Evolutionary conservation across 2,329 filamentous ascomycete genomes (phyloP).

Genomic region (Penicillium oxalicum): DNA sequence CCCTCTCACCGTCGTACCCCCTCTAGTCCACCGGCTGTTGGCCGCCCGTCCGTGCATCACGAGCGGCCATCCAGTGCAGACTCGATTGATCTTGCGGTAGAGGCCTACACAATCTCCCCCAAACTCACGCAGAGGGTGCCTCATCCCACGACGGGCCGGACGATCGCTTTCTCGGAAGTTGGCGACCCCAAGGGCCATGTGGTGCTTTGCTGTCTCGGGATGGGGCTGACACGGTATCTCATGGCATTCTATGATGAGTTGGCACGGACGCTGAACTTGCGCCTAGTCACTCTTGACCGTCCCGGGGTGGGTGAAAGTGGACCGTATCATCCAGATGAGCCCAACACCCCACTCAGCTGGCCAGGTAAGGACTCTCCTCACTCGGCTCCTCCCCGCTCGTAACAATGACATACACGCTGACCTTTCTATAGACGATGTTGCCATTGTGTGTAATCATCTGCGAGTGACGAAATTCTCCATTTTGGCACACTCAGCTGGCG

Average conservation of each 20-base stretch:
- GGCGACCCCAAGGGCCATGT: slow-evolving; percentile 86
- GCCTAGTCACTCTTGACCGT: slow-evolving; percentile 87
- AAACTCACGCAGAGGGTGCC: slow-evolving; percentile 81
- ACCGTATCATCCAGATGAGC: slow-evolving; percentile 65
- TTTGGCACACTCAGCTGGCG: slow-evolving; percentile 89
- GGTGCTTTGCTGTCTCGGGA: slow-evolving; percentile 94
- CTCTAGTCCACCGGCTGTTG: slow-evolving; percentile 34
- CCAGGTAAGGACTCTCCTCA: slow-evolving; percentile 59
- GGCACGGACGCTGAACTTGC: slow-evolving; percentile 76
- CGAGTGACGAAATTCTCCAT: slow-evolving; percentile 96
- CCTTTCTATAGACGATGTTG: slow-evolving; percentile 61
- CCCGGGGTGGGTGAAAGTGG: slow-evolving; percentile 93
- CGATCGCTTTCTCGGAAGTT: slow-evolving; percentile 94
- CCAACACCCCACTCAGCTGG: slow-evolving; percentile 85
- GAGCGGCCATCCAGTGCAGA: slow-evolving; percentile 74
- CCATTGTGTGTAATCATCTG: slow-evolving; percentile 84
- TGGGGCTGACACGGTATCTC: slow-evolving; percentile 93
- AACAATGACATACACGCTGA: neutral
- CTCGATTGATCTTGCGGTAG: slow-evolving; percentile 82
- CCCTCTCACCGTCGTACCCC: slow-evolving; percentile 35
- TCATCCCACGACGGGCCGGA: slow-evolving; percentile 77
- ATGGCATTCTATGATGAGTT: slow-evolving; percentile 97
- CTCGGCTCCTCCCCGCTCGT: neutral
- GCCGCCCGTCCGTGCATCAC: slow-evolving; percentile 50
- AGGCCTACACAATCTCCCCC: slow-evolving; percentile 74